A percentile compares a stretch with the other conserved stretches of the same genome.
Evolutionary conservation across 108 stramenopile species (phyloP).

Genomic region (Skeletonema marinoi): DNA sequence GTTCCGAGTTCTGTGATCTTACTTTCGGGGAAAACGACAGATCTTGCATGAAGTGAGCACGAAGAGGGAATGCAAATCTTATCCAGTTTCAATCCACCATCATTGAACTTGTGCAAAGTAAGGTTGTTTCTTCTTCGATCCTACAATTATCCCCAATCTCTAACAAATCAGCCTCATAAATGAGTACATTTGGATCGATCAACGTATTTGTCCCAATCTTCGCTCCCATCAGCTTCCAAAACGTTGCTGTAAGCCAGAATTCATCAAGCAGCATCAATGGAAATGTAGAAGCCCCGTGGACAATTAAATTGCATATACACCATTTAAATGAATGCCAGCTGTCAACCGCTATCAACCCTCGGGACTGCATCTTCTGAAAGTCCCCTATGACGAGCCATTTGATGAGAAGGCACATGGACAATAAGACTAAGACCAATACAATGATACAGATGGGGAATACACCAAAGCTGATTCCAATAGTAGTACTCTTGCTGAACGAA

Average conservation of each 20-base stretch:
- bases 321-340: not conserved
- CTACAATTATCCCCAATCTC: too few species aligned
- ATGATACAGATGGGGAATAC: not conserved
- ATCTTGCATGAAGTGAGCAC: not conserved
- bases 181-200: too few species aligned
- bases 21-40: not conserved
- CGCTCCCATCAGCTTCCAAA: too few species aligned
- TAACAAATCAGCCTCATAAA: too few species aligned
- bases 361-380: not conserved
- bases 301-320: not conserved
- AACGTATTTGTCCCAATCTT: too few species aligned
- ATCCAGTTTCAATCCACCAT: too few species aligned
- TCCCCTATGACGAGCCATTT: not conserved
- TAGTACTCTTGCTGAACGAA: not conserved
- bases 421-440: not conserved
- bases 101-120: too few species aligned
- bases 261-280: not conserved
- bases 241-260: too few species aligned
- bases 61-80: too few species aligned
- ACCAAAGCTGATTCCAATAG: not conserved
- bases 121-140: too few species aligned
- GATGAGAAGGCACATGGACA: not conserved
- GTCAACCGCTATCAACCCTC: not conserved
- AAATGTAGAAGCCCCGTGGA: not conserved
- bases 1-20: not conserved